phyloP scores from a whole-genome alignment of 164 flowering plant genomes.

The Pachysandra terminalis region DNA sequence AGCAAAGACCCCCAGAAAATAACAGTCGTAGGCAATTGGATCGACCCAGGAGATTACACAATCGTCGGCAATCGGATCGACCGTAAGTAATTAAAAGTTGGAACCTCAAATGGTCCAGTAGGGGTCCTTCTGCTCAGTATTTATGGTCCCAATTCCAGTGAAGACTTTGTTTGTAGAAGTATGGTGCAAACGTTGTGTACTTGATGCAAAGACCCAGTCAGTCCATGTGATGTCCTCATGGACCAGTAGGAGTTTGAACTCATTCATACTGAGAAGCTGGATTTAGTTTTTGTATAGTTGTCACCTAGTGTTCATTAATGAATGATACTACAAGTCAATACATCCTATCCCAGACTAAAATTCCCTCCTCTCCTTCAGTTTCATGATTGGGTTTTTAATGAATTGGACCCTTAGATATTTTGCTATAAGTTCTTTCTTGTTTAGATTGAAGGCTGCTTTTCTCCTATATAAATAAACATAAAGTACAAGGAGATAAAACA shows the following conservation, averaged over 20 bases:
- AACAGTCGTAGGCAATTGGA: too few species aligned
- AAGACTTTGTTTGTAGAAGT: neutral
- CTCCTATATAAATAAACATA: too few species aligned
- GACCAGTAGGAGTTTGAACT: neutral
- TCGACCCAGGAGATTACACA: too few species aligned
- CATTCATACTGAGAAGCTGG: neutral
- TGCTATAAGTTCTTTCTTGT: neutral
- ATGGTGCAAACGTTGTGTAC: neutral
- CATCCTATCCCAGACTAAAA: neutral
- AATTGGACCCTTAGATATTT: neutral
- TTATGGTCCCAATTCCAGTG: neutral
- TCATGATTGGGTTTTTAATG: neutral
- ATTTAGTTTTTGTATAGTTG: neutral
- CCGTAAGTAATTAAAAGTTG: neutral
- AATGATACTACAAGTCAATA: neutral
- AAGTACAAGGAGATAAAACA: too few species aligned
- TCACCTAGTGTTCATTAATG: neutral
- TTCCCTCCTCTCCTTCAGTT: neutral
- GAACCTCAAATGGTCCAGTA: neutral
- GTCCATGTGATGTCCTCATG: neutral
- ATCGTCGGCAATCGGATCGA: too few species aligned
- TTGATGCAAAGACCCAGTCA: neutral
- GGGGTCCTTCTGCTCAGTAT: neutral
- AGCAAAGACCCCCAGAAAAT: too few species aligned
- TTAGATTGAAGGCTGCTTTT: too few species aligned